phyloP scores from a whole-genome alignment of 371 early-diverging fungal species.

The Entomophthora muscae region DNA sequence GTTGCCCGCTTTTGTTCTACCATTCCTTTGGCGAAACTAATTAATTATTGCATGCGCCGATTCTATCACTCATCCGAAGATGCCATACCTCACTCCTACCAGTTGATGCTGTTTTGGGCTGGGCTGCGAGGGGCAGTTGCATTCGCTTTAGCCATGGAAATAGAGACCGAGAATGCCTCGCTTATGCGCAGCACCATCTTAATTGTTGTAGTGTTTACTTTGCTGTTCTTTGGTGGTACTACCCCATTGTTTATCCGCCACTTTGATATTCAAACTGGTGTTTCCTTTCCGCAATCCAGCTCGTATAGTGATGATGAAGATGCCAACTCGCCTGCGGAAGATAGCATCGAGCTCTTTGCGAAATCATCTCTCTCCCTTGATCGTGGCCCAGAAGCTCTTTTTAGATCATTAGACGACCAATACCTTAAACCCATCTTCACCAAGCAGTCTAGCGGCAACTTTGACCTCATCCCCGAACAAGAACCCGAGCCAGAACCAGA shows the following conservation, averaged over 20 bases:
- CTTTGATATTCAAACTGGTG: conserved; percentile 53
- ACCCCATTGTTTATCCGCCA: conserved; percentile 58
- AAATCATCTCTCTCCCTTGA: neutral
- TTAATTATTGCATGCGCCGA: conserved; percentile 47
- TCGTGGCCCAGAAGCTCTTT: neutral
- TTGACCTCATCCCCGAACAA: too few species aligned
- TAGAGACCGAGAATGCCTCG: conserved; percentile 41
- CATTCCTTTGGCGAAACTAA: conserved; percentile 56
- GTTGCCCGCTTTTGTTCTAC: conserved; percentile 67
- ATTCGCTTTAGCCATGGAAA: conserved; percentile 75
- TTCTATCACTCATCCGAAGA: conserved; percentile 28
- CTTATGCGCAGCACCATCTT: conserved; percentile 71
- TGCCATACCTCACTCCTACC: conserved; percentile 61
- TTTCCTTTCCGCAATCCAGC: neutral
- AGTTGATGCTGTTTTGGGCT: conserved; percentile 87
- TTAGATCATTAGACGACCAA: neutral
- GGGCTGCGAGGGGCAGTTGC: conserved; percentile 92
- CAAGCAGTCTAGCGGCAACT: neutral
- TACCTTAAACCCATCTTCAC: neutral
- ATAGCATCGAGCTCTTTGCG: neutral
- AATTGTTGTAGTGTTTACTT: conserved; percentile 74
- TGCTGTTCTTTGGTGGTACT: conserved; percentile 78
- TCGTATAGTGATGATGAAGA: neutral
- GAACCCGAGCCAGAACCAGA: too few species aligned
- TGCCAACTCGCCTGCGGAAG: neutral